phyloP scores from a whole-genome alignment of 176 grass and related monocot species.

The Eragrostis nindensis region DNA sequence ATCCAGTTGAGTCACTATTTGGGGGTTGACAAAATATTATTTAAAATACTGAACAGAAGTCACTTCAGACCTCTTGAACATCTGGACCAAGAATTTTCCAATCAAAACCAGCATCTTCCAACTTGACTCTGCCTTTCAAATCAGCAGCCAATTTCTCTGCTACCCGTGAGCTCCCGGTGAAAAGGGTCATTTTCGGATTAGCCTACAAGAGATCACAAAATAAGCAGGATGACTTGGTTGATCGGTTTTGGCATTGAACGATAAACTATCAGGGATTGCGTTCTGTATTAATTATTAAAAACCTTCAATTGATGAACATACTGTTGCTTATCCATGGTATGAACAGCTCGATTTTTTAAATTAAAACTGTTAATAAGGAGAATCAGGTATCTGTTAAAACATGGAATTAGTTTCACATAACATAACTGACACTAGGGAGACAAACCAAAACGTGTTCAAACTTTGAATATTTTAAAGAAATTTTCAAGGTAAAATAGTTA shows the following conservation, averaged over 20 bases:
- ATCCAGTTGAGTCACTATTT: slow-evolving; percentile 16
- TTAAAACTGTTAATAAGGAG: neutral
- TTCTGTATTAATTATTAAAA: neutral
- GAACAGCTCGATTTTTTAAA: slow-evolving; percentile 1
- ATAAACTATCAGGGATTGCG: slow-evolving; percentile 14
- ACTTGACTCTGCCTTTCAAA: slow-evolving; percentile 84
- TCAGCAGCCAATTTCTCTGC: slow-evolving; percentile 90
- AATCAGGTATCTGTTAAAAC: slow-evolving; percentile 16
- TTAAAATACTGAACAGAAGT: neutral
- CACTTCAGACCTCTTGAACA: slow-evolving; percentile 81
- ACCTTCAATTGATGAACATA: slow-evolving; percentile 1
- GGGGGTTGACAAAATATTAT: neutral
- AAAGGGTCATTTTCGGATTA: slow-evolving; percentile 94
- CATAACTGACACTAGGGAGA: neutral
- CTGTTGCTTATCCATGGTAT: slow-evolving; percentile 18
- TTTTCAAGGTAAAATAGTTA: neutral
- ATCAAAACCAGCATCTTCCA: slow-evolving; percentile 99
- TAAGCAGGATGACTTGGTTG: slow-evolving; percentile 15
- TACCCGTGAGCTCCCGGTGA: slow-evolving; percentile 87
- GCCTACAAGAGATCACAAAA: slow-evolving; percentile 53
- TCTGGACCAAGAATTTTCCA: slow-evolving; percentile 99
- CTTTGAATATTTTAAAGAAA: neutral
- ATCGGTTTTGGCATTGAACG: neutral
- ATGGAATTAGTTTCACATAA: slow-evolving; percentile 5
- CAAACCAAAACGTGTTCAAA: neutral